phyloP scores from a whole-genome alignment of 495 filamentous ascomycete genomes.

The Choiromyces venosus region DNA sequence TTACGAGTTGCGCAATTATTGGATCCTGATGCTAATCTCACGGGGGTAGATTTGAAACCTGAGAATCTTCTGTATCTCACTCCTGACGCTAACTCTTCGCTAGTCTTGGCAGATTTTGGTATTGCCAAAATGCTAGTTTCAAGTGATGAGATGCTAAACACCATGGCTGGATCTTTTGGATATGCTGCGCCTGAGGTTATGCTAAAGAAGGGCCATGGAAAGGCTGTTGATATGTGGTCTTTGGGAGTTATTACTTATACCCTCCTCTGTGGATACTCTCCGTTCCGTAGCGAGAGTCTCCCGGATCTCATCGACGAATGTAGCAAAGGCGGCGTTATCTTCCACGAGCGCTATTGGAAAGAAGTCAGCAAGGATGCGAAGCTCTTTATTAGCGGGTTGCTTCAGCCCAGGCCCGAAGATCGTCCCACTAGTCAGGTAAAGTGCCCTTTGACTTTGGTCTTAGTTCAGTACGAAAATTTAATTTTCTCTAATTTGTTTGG shows the following conservation, averaged over 20 bases:
- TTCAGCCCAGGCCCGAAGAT: conserved; percentile 72
- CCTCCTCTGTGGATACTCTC: conserved; percentile 96
- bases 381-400: conserved; percentile 77
- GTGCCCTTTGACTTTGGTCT: conserved; percentile 10
- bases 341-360: conserved; percentile 98
- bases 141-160: conserved; percentile 84
- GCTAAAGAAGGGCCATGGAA: conserved; percentile 94
- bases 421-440: conserved; percentile 71
- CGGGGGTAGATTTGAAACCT: conserved; percentile 78
- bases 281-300: conserved; percentile 91
- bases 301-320: conserved; percentile 95
- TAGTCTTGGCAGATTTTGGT: conserved; percentile 95
- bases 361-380: conserved; percentile 96
- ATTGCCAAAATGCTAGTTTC: conserved; percentile 97
- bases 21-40: conserved; percentile 8
- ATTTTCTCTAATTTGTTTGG: conserved; percentile 2
- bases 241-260: conserved; percentile 98
- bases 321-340: conserved; percentile 78
- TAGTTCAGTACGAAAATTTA: not conserved
- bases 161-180: conserved; percentile 98
- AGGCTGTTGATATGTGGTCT: conserved; percentile 99
- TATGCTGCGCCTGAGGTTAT: conserved; percentile 98
- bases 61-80: conserved; percentile 96
- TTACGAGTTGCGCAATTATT: conserved; percentile 4
- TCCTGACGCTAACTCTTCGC: conserved; percentile 63